Evolutionary conservation across 78 protist genomes (phyloP).

Genomic region (Dictyostelium citrinum): DNA sequence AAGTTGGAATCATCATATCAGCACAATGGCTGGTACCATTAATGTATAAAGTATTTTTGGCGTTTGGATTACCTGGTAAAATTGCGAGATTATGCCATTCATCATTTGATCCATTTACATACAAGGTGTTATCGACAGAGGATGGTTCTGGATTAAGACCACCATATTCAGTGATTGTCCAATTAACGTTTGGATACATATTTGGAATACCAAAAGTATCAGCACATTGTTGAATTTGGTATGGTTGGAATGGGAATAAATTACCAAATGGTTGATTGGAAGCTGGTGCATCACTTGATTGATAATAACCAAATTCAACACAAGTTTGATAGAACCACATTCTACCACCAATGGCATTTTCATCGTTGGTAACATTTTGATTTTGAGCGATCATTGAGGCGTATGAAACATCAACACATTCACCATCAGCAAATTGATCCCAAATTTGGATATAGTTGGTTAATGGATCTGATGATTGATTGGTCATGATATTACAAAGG

Average conservation of each 20-base stretch:
- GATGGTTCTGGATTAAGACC: constrained; percentile 74
- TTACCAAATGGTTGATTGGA: constrained; percentile 62
- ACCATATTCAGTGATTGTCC: constrained; percentile 82
- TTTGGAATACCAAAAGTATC: constrained; percentile 48
- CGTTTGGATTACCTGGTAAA: background rate
- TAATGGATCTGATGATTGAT: constrained; percentile 5
- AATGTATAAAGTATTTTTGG: constrained; percentile 1
- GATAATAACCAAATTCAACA: constrained; percentile 84
- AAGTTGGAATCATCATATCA: constrained; percentile 72
- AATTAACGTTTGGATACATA: constrained; percentile 32
- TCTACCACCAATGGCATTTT: constrained; percentile 51
- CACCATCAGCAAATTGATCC: constrained; percentile 27
- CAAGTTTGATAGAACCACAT: constrained; percentile 41
- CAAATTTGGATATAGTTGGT: constrained; percentile 50
- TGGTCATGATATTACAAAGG: constrained; percentile 33
- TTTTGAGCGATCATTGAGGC: background rate
- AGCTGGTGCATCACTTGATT: constrained; percentile 64
- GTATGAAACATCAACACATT: constrained; percentile 44
- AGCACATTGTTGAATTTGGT: constrained; percentile 9
- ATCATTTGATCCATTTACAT: constrained; percentile 63
- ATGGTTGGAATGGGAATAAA: constrained; percentile 7
- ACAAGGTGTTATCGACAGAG: constrained; percentile 16
- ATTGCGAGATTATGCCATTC: constrained; percentile 82
- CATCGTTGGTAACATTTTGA: constrained; percentile 15
- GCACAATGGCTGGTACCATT: constrained; percentile 73